Base-by-base conservation (phyloP, 495 filamentous ascomycete species). In the Staphylotrichum tortipilum region DNA sequence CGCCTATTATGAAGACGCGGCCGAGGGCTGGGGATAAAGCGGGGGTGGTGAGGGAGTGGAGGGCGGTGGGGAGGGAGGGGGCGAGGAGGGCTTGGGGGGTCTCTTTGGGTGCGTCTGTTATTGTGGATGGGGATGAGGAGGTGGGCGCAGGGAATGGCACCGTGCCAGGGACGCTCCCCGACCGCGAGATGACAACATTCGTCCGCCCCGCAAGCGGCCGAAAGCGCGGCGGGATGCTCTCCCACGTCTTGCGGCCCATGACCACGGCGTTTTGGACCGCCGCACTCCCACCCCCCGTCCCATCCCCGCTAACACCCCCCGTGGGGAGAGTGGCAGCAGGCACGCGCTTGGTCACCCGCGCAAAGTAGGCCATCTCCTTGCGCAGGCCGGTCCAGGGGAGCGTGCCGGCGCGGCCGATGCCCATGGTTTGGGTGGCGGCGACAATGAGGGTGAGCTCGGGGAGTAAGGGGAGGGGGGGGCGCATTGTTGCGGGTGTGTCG, bases 191-290 rank as follows among this genome's bases (percentile, higher is more conserved):
- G 39, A 98, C 81, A 9, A 95, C 77, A 56, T 88, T 97, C 5
- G 85, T 64, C 22, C 92, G 66, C 21, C 78, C 86, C 39, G 76
- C 82, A 11, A 98, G 70, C 26, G 92, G 92, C n/a, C 89, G 77
- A 57, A 89, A 85, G 11, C 68, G 70, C 0, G 67, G 58, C 2
- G 91, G 91, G 4, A 98, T 88, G 37, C 79, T 85, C 23, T 91
- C 85, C 82, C 89, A 98, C 0, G 92, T 96, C 68, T 92, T 95
- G 54, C 92, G 86, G 41, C 92, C 92, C 91, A 98, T 98, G 59
- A 98, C 83, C 21, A 98, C 83, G 0, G 85, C 86, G 61, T 97
- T 98, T 37, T 56, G 43, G 8, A 8, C 26, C n/a, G 0, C 28
- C 14, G 34, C 3, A 6, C 4, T 18, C 9, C 15, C 4, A n/a